Conservation (phyloP, 2,329 filamentous ascomycete genomes). For the Alternaria viburni region DNA sequence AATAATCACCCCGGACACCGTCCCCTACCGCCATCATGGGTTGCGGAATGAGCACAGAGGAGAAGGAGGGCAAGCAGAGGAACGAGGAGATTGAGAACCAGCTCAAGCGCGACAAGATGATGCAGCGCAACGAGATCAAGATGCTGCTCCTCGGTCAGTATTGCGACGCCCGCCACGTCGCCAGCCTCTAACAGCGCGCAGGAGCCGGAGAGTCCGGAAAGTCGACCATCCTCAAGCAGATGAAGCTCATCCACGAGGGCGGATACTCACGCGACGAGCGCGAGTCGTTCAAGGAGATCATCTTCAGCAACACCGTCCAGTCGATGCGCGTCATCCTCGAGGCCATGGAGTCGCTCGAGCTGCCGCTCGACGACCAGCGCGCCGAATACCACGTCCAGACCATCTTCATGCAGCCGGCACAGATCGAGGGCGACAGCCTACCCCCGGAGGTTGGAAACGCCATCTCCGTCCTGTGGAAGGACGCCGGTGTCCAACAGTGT, state of each 20-base stretch:
- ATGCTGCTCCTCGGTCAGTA: conserved; percentile 94
- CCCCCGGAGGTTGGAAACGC: conserved; percentile 94
- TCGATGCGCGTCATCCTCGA: conserved; percentile 74
- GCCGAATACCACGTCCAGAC: conserved; percentile 98
- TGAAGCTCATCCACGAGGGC: conserved; percentile 99
- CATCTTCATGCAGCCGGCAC: conserved; percentile 97
- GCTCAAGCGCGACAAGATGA: conserved; percentile 97
- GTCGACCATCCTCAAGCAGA: conserved; percentile 93
- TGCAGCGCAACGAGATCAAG: conserved; percentile 99
- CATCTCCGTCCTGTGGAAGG: conserved; percentile 91
- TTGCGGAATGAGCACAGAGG: conserved; percentile 99
- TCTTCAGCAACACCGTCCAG: conserved; percentile 74
- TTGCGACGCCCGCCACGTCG: conserved; percentile 13
- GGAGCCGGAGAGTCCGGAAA: conserved; percentile 98
- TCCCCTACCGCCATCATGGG: conserved; percentile 74
- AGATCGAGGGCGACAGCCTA: conserved; percentile 93
- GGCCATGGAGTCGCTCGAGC: conserved; percentile 72
- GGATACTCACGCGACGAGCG: conserved; percentile 92
- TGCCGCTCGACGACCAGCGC: conserved; percentile 87
- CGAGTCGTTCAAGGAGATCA: conserved; percentile 74
- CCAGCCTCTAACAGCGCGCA: conserved; percentile 51
- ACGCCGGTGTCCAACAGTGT: conserved; percentile 89
- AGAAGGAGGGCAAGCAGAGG: conserved; percentile 99
- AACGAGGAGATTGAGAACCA: conserved; percentile 99
- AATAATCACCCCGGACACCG: conserved; percentile 28